Conservation (phyloP, 139 green algal genomes). For the Chlamydomonas eustigma region DNA sequence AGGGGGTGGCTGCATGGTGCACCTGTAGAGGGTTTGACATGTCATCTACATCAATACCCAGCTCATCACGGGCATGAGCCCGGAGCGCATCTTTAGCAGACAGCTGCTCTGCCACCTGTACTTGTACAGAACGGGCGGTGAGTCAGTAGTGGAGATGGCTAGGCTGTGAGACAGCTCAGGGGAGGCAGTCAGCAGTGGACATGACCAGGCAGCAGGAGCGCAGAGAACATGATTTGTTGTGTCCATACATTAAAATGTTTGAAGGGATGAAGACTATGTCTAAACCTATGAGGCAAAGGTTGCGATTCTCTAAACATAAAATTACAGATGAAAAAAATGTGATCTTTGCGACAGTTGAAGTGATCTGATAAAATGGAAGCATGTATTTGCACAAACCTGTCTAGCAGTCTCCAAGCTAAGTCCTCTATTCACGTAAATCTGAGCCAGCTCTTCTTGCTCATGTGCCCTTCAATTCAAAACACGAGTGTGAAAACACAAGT, state of each 20-base stretch:
- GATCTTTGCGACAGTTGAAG: no score
- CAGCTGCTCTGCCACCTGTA: conserved; percentile 39
- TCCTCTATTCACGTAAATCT: conserved; percentile 67
- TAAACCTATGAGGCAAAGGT: not conserved
- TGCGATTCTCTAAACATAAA: not conserved
- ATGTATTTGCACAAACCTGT: conserved; percentile 1
- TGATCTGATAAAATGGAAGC: no score
- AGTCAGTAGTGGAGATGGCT: no score
- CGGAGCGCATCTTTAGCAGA: conserved; percentile 70
- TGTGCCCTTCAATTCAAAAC: no score
- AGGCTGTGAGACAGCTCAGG: not conserved
- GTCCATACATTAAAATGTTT: not conserved
- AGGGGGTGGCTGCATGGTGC: conserved; percentile 12
- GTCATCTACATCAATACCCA: conserved; percentile 86
- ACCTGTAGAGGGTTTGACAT: conserved; percentile 59
- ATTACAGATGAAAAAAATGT: no score
- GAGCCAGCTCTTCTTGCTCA: no score
- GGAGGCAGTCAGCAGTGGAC: not conserved
- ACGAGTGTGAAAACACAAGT: no score
- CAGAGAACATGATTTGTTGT: not conserved
- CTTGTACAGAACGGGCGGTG: no score
- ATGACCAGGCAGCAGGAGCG: not conserved
- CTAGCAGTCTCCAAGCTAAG: conserved; percentile 56
- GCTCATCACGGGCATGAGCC: conserved; percentile 80
- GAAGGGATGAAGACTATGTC: not conserved